Base-by-base conservation (phyloP, 352 stramenopile genomes). In the Phytophthora tubulina region DNA sequence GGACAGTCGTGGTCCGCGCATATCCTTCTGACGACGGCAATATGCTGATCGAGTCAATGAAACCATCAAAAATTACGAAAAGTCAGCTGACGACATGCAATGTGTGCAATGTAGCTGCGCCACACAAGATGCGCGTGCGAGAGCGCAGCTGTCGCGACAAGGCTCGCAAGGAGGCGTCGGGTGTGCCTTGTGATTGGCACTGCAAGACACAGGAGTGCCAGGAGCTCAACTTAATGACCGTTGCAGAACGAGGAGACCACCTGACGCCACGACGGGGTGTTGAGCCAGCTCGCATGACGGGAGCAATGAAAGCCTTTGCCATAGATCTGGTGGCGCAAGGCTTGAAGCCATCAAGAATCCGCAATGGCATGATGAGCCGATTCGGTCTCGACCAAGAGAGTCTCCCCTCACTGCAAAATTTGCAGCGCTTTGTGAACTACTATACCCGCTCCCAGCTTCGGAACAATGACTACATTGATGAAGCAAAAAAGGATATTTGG, bases 41-140 rank as follows among this genome's bases (percentile, higher is more conserved):
- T 27, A 55, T 55, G 45, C 33, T 55, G 30, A 9, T 64, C n/a
- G 42, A 64, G 31, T 27, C 56, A 45, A 46, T 64, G 44, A 64
- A 64, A 55, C 9, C 56, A 17, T 64, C 44, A 3, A 64, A 39
- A 38, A 48, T 55, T 36, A 39, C 56, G 15, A 55, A 48, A 7
- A 49, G 44, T 27, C 31, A 55, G 21, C 44, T 54, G 8, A 7
- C 14, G 3, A 4, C 44, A 17, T 55, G 56, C 56, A 38, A 27
- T 33, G n/a, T 64, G 30, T 63, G 31, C 41, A 63, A 63, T 31
- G 27, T 63, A 27, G 41, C 55, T 17, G 13, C 27, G 1, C 56
- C 32, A 4, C 56, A 64, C 44, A 64, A 46, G n/a, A 55, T 64
- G 35, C 56, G 44, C 42, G 32, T 49, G 31, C 32, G 32, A 15